Evolutionary conservation across 2,329 filamentous ascomycete species (phyloP).

Genomic region (Cladophialophora carrionii): DNA sequence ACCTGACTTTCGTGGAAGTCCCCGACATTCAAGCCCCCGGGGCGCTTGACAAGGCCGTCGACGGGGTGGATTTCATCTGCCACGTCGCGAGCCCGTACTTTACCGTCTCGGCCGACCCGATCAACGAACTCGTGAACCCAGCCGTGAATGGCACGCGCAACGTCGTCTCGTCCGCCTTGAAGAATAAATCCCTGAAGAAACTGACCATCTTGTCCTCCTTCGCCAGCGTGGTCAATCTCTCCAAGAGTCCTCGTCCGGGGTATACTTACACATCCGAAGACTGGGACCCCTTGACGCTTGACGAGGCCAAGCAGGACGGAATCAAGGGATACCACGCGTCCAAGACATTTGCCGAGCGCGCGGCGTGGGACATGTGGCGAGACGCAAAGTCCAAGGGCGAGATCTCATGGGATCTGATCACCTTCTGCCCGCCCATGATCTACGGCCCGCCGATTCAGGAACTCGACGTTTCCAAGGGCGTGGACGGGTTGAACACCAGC

Average conservation of each 20-base stretch:
- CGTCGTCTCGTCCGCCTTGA: constrained; percentile 36
- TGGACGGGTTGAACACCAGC: constrained; percentile 23
- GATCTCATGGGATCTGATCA: constrained; percentile 32
- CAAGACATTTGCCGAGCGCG: constrained; percentile 39
- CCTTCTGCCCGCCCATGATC: constrained; percentile 53
- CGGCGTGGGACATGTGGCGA: constrained; percentile 39
- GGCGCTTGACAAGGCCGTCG: constrained; percentile 25
- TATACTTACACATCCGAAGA: constrained; percentile 55
- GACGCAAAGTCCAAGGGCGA: constrained; percentile 35
- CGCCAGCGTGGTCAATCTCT: constrained; percentile 52
- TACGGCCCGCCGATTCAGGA: constrained; percentile 49
- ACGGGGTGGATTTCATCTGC: constrained; percentile 29
- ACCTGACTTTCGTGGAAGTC: constrained; percentile 23
- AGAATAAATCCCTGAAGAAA: constrained; percentile 40
- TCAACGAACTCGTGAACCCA: constrained; percentile 40
- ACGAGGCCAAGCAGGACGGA: constrained; percentile 45
- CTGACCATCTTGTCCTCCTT: constrained; percentile 58
- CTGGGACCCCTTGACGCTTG: constrained; percentile 55
- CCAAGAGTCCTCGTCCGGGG: constrained; percentile 43
- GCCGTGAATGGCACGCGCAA: constrained; percentile 37
- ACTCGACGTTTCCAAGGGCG: constrained; percentile 20
- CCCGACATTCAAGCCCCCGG: constrained; percentile 29
- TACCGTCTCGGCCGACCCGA: constrained; percentile 35
- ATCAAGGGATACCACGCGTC: constrained; percentile 35
- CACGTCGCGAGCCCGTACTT: constrained; percentile 38